Base-by-base conservation (phyloP, 2,329 filamentous ascomycete genomes). In the Fusarium xyrophilum region DNA sequence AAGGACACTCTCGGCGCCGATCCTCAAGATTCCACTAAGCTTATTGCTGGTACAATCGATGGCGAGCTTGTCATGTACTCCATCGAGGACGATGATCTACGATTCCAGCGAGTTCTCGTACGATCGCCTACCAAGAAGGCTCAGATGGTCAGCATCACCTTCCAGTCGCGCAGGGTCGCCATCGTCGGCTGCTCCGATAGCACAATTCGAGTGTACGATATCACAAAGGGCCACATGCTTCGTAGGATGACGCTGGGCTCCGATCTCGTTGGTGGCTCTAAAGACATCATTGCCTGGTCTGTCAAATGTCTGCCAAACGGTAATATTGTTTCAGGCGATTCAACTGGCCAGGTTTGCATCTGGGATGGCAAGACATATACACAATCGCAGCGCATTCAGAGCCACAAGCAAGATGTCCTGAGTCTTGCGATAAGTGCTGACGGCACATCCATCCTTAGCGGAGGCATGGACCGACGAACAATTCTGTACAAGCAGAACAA, bases 161-260 rank as follows among this genome's bases (percentile, higher is more conserved):
- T 96, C 80, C 93, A 97, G 79, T 91, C 92, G 70, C 89, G 91
- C 60, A 88, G 95, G 74, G 88, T 89, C 35, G 89, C 95, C 61
- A 88, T 97, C 42, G 93, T 95, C 36, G 96, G 96, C 25, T 98
- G 96, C 78, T 95, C 93, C n/a, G 95, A 99, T 81, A 94, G 93
- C 79, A 93, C 89, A n/a, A 96, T 99, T 69, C 91, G 95, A 66
- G 87, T 96, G 55, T 97, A 94, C 79, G 93, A 98, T 77, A 90
- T 93, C 70, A 86, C 91, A 52, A 95, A 88, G 75, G 92, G 93
- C 17, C 86, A 89, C 54, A 84, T 92, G 63, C 77, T 97, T 61
- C 87, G 93, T 46, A 92, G 88, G 69, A 96, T 99, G 85, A 94
- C 93, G 1, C 82, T 98, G 35, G 96, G 95, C 7, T 89, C 90